Conservation (phyloP, 345 rosid genomes). For the Reutealis trisperma region DNA sequence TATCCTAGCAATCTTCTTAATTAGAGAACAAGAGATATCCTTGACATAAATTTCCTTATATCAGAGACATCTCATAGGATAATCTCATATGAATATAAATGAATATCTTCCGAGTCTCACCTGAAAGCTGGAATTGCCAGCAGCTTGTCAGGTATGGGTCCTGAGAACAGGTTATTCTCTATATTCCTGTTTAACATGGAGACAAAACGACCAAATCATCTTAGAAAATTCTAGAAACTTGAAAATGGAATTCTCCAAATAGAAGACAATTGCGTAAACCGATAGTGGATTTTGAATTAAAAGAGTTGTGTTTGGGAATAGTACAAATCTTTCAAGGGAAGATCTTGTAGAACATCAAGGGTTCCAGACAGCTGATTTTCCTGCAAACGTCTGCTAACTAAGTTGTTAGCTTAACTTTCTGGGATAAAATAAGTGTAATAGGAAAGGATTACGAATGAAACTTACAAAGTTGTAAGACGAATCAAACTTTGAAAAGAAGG, state of each 20-base stretch:
- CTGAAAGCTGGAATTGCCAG: slow-evolving; percentile 66
- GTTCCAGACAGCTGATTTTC: slow-evolving; percentile 84
- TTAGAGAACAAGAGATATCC: slow-evolving; percentile 1
- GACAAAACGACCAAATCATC: slow-evolving; percentile 14
- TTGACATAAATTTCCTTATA: neutral
- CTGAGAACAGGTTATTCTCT: slow-evolving; percentile 83
- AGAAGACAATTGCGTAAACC: neutral
- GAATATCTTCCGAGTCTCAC: slow-evolving; percentile 39
- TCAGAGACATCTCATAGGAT: neutral
- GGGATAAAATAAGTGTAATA: neutral
- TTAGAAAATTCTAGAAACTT: slow-evolving; percentile 5
- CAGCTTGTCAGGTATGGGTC: slow-evolving; percentile 83
- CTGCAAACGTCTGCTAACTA: slow-evolving; percentile 76
- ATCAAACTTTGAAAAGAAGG: slow-evolving; percentile 63
- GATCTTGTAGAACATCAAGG: slow-evolving; percentile 80
- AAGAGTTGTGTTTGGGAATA: slow-evolving; percentile 33
- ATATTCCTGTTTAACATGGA: slow-evolving; percentile 59
- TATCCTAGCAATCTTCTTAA: neutral
- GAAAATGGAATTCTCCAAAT: neutral
- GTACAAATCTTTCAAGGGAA: slow-evolving; percentile 84
- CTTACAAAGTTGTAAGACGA: slow-evolving; percentile 79
- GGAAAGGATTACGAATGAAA: slow-evolving; percentile 6
- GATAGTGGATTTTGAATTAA: slow-evolving; percentile 12
- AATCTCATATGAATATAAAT: neutral
- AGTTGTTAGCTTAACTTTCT: slow-evolving; percentile 35